Percentiles rank a stretch among this genome's conserved stretches.
phyloP scores from a whole-genome alignment of 306 rosid species.

The Styphnolobium japonicum region DNA sequence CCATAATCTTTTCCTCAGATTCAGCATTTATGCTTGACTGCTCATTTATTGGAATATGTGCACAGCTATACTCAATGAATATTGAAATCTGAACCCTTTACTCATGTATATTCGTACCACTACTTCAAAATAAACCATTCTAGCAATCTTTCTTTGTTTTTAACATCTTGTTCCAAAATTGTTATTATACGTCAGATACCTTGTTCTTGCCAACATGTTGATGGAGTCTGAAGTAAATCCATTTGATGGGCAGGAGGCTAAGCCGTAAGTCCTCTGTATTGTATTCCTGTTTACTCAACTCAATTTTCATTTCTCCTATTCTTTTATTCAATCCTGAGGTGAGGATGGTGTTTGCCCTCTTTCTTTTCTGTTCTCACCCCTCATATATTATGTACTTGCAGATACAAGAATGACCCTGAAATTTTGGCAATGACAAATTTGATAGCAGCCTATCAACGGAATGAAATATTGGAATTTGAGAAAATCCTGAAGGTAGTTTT shows the following conservation, averaged over 20 bases:
- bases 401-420: constrained; percentile 97
- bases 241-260: constrained; percentile 67
- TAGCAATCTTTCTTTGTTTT: constrained; percentile 5
- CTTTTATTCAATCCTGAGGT: not conserved
- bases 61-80: not conserved
- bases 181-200: constrained; percentile 53
- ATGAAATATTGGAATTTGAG: constrained; percentile 96
- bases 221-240: constrained; percentile 73
- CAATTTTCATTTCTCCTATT: not conserved
- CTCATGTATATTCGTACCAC: too few species aligned
- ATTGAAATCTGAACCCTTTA: not conserved
- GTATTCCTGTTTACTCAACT: not conserved
- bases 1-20: constrained; percentile 18
- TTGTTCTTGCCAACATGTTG: constrained; percentile 85
- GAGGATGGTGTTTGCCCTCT: not conserved
- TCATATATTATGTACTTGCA: constrained; percentile 37
- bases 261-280: constrained; percentile 49
- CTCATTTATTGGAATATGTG: not conserved
- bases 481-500: constrained; percentile 79
- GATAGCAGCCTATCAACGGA: constrained; percentile 93
- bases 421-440: constrained; percentile 98
- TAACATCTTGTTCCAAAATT: not conserved
- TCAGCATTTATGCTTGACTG: not conserved
- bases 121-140: not conserved
- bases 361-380: not conserved